Base-by-base conservation (phyloP, 2,329 filamentous ascomycete species). In the Dendrostoma leiphaemia region DNA sequence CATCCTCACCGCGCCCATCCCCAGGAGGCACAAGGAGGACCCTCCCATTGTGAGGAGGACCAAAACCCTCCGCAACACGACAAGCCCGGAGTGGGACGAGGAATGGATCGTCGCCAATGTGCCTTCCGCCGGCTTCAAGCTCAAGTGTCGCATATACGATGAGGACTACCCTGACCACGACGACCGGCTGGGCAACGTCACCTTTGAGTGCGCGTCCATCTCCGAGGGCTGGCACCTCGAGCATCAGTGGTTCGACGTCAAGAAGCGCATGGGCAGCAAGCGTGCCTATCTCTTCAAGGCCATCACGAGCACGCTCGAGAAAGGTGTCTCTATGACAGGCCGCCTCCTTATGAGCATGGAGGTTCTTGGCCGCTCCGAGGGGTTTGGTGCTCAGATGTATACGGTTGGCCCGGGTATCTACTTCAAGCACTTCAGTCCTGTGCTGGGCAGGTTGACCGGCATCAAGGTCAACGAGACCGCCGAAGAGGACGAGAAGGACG, bases 81-180 rank as follows among this genome's bases (percentile, higher is more conserved):
- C 84, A 1, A 82, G 92, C 62, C 92, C 93, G 0, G 77, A 75
- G 45, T 97, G 93, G 93, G 80, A 96, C 45, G 83, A 86, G 34
- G 82, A 90, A 57, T 97, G 93, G 93, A 79, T 91, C 21, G 87
- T 97, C 23, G 90, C 90, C 57, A 95, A 96, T 62, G 81, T 97
- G 2, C 92, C 93, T 0, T 76, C 85, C 0, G 83, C 81, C 0
- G 92, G 92, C 4, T 96, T 96, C 72, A 81, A 79, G 53, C 79
- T 97, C 62, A 96, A 96, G 68, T 91, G 90, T 58, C 82, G 90
- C 50, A 72, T 97, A 17, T 95, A 92, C 71, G 93, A 97, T 65
- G 93, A 97, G 69, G 93, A 97, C 70, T 84, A 86, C 31, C 83
- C 86, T 1, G 90, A 97, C 67, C 84, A 88, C 60, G 89, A 97